Evolutionary conservation across 1,139 yeast genomes (phyloP), one percentile per base, ranked within the genome.

Genomic region (Zygosaccharomyces pseudobailii): DNA sequence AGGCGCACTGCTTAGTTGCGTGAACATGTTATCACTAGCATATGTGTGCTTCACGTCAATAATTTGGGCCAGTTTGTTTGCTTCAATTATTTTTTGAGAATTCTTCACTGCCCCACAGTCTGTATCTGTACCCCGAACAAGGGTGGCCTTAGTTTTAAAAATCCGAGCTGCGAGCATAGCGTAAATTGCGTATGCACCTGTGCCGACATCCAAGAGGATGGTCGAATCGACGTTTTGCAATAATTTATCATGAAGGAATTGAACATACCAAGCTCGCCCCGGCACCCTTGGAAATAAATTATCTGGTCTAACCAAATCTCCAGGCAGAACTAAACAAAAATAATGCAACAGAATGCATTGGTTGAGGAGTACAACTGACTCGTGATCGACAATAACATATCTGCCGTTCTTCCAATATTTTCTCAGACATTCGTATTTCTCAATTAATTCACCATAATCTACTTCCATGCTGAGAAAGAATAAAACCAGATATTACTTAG

Each of bases 131-230:
- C 56, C 69, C 3, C 58, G 24, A 23, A 57, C 52, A 8, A 37
- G 39, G 45, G 48, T 33, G 21, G 13, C 33, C 13, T 30, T 30
- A 30, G 28, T 19, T 13, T 39, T 35, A 5, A 38, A 19, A 30
- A 48, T 36, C 25, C 43, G 45, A 8, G 56, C 44, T 24, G 53
- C 57, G 31, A 65, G 28, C 6, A 66, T 39, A 1, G 67, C 59
- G 47, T 64, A 65, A 1, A 65, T 60, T 4, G 64, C 63, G 23
- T 55, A 46, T 42, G 63, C 66, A 5, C 69, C 67, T 1, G 69
- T 65, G 3, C 69, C 69, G 4, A 65, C n/a, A 10, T 30, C 38
- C 22, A 25, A 3, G 2, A 39, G 17, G 3, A 27, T 4, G 6
- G 54, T 44, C n/a, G 41, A 31, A 6, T 20, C 20, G 9, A 9